A percentile compares a stretch with the other conserved stretches of the same genome.
Conservation (phyloP, 495 filamentous ascomycete species). For the Talaromyces liani region DNA sequence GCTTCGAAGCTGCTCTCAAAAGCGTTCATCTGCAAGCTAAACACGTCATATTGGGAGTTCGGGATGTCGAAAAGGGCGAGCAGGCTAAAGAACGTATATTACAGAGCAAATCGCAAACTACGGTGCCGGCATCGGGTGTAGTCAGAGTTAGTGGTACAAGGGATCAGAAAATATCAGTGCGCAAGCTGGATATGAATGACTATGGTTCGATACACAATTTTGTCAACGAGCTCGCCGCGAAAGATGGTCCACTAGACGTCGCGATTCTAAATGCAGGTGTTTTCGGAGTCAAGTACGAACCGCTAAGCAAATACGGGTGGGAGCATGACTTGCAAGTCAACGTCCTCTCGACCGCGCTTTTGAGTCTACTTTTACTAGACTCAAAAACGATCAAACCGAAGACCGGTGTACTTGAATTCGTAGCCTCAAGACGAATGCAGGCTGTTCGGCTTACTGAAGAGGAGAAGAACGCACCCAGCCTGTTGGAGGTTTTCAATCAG, state of each 20-base stretch:
- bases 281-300: slow-evolving; percentile 8
- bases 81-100: slow-evolving; percentile 4
- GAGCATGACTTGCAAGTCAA: slow-evolving; percentile 27
- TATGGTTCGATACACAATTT: slow-evolving; percentile 25
- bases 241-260: slow-evolving; percentile 9
- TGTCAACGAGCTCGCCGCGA: slow-evolving; percentile 7
- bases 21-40: slow-evolving; percentile 9
- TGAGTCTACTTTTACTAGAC: slow-evolving; percentile 29
- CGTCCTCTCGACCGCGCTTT: slow-evolving; percentile 37
- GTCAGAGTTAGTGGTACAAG: slow-evolving; percentile 4
- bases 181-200: slow-evolving; percentile 20
- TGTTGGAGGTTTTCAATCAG: slow-evolving; percentile 1
- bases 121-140: not conserved
- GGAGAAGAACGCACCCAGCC: not conserved
- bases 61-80: slow-evolving; percentile 9
- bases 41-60: slow-evolving; percentile 13
- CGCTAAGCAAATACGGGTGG: slow-evolving; percentile 32
- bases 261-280: slow-evolving; percentile 20
- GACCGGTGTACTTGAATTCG: not conserved
- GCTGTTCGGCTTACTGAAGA: slow-evolving; percentile 4
- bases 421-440: slow-evolving; percentile 1
- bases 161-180: not conserved
- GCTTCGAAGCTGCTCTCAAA: slow-evolving; percentile 14
- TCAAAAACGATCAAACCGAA: slow-evolving; percentile 12
- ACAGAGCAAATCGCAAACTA: not conserved